phyloP scores from a whole-genome alignment of 78 protist genomes.

The Dictyostelium discoideum region dicty_2.7 NC_007088.5:8008001-8008500 shows the following conservation, averaged over 20 bases:
- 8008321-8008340: slow-evolving; percentile 96
- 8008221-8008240: slow-evolving; percentile 83
- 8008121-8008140: slow-evolving; percentile 4
- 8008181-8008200: slow-evolving; percentile 17
- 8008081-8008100: not conserved
- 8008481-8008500: not conserved
- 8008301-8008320: slow-evolving; percentile 98
- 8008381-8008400: slow-evolving; percentile 98
- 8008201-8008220: slow-evolving; percentile 65
- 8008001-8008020: not conserved
- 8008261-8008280: slow-evolving; percentile 97
- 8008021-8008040: not conserved
- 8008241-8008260: slow-evolving; percentile 83
- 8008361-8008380: slow-evolving; percentile 95
- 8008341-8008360: slow-evolving; percentile 98
- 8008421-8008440: slow-evolving; percentile 87
- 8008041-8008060: not conserved
- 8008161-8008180: not conserved
- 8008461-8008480: not conserved
- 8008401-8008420: slow-evolving; percentile 96
- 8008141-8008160: not conserved
- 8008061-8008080: not conserved
- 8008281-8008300: slow-evolving; percentile 99
- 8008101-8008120: slow-evolving; percentile 5
- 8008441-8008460: not conserved